Evolutionary conservation across 1,284 basidiomycete genomes (phyloP), one percentile per base, ranked within the genome.

Genomic region (Chalciporus sp.): DNA sequence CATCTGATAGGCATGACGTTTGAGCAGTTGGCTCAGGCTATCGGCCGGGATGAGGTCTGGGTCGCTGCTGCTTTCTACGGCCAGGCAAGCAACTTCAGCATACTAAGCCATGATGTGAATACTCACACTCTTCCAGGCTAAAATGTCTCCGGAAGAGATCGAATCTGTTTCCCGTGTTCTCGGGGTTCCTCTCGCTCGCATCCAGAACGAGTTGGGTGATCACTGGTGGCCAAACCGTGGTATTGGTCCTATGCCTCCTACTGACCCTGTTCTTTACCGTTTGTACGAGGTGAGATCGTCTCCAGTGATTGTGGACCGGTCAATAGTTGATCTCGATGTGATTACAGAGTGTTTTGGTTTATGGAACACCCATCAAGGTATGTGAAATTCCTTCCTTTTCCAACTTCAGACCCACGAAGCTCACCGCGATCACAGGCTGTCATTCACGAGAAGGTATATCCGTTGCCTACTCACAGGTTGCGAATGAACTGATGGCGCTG

Each of bases 31-130:
- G 89, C 82, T 5, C 76, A 85, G 55, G 76, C 76, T 12, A 79
- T 94, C 55, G 82, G 80, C n/a, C 85, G 82, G 63, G 88, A 92
- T 62, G 92, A 95, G 70, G 81, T 94, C 37, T 95, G 90, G 90
- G 81, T 92, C n/a, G 92, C 92, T 2, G 84, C 92, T 1, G 80
- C 89, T 40, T 92, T 95, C 73, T 94, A 92, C 62, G 92, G 89
- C 8, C 91, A 94, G 76, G 88, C 91, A 94, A 75, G 88, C 86
- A 56, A 76, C 62, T 46, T 44, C 43, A 47, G 35, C 19, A 37
- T 40, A 37, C 39, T 17, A 3, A 23, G 17, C 40, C 37, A 41
- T 41, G 39, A 51, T n/a, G 28, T 28, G 31, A 47, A 23, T 48
- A 41, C 12, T 42, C 42, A 42, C 33, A 48, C 6, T 27, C 6